Conservation (phyloP, 2,329 filamentous ascomycete genomes). For the Pyrenophora teres region DNA sequence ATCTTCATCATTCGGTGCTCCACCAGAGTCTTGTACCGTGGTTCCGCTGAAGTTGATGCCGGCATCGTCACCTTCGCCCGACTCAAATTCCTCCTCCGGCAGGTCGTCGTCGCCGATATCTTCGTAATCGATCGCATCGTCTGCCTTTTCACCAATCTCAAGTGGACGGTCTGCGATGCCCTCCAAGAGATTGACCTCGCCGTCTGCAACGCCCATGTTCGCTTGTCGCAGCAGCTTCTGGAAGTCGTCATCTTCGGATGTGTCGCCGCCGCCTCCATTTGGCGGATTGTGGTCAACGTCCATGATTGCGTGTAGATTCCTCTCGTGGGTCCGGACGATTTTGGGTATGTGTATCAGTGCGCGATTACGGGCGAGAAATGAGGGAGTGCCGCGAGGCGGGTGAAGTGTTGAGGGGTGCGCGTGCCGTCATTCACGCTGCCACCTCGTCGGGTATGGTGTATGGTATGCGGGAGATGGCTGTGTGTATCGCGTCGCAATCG, state of each 20-base stretch:
- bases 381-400: slow-evolving; percentile 23
- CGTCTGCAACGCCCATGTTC: slow-evolving; percentile 23
- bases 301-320: slow-evolving; percentile 30
- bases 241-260: slow-evolving; percentile 31
- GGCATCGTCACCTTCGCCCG: slow-evolving; percentile 25
- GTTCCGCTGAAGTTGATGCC: slow-evolving; percentile 38
- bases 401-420: slow-evolving; percentile 20
- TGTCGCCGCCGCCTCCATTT: slow-evolving; percentile 11
- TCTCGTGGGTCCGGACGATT: neutral
- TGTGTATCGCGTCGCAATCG: neutral
- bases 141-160: slow-evolving; percentile 74
- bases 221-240: slow-evolving; percentile 26
- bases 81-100: slow-evolving; percentile 66
- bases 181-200: slow-evolving; percentile 30
- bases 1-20: slow-evolving; percentile 46
- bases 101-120: slow-evolving; percentile 92
- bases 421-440: slow-evolving; percentile 29
- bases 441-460: slow-evolving; percentile 9
- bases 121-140: slow-evolving; percentile 87
- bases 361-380: slow-evolving; percentile 6
- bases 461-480: neutral
- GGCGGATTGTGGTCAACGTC: slow-evolving; percentile 22
- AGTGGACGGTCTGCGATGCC: slow-evolving; percentile 44
- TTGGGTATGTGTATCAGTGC: slow-evolving; percentile 6
- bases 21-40: slow-evolving; percentile 35